A percentile compares a stretch with the other conserved stretches of the same genome.
These are phyloP conservation scores for Tolypocladium album DNA, from an alignment of 2,329 filamentous ascomycete genomes.

Conservation along the genomic window DNA sequence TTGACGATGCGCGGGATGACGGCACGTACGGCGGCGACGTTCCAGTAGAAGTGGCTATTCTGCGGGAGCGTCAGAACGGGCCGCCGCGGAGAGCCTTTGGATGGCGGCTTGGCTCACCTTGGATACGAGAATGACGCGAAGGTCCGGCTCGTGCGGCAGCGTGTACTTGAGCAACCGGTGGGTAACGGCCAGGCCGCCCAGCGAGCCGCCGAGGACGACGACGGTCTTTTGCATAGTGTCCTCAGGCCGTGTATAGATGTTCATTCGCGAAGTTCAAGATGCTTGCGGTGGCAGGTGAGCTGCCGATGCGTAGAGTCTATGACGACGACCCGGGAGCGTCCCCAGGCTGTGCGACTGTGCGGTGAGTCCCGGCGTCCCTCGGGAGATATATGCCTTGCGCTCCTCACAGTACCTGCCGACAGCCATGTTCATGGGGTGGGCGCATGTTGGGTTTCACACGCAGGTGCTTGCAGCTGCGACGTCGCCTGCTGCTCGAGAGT, in stretches of 20 bases:
- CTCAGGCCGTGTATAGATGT: not conserved
- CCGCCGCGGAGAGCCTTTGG: not conserved
- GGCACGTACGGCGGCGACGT: conserved; percentile 43
- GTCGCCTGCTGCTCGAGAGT: not conserved
- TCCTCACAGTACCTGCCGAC: not conserved
- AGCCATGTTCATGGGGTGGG: not conserved
- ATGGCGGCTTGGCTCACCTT: conserved; percentile 27
- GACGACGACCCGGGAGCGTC: not conserved
- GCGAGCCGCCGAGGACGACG: conserved; percentile 43
- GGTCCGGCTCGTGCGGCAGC: conserved; percentile 27
- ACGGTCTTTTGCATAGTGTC: conserved; percentile 37
- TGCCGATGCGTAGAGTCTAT: not conserved
- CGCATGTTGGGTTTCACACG: not conserved
- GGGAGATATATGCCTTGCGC: not conserved
- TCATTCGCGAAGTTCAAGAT: not conserved
- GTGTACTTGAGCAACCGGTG: conserved; percentile 45
- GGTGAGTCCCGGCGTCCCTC: not conserved
- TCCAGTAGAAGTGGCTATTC: conserved; percentile 50
- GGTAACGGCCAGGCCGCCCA: conserved; percentile 40
- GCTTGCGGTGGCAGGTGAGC: not conserved
- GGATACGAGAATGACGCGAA: conserved; percentile 45
- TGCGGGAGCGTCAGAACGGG: conserved; percentile 10
- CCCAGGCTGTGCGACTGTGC: not conserved
- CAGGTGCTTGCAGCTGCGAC: not conserved
- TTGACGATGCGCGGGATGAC: conserved; percentile 38